Evolutionary conservation across 1,284 basidiomycete genomes (phyloP), one percentile per base, ranked within the genome.

Genomic region (Singerocomus inundabilis): DNA sequence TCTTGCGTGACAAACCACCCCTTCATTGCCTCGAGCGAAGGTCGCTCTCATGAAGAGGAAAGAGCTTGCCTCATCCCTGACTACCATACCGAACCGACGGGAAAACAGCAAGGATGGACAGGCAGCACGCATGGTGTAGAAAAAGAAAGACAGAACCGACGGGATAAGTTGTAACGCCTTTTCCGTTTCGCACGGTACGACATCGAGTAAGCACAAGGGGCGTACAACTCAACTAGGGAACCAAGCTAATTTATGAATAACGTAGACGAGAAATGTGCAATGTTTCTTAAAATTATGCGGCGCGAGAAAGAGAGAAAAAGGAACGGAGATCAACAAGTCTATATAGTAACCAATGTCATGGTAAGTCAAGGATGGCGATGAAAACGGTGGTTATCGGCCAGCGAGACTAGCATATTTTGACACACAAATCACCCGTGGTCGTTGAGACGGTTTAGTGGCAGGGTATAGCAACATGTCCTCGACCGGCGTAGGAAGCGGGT

Each of bases 401-500:
- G 70, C 71, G 18, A 70, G 54, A 41, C 58, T 64, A 21, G 68
- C 67, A 35, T 65, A 54, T 45, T 63, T 60, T 7, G 70, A 62
- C 1, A 74, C 64, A 16, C 57, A 49, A 21, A 70, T 44, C 32
- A 53, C 34, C 33, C n/a, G 52, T 32, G 51, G 48, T 28, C 32
- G 51, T 40, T 44, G 62, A 11, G 18, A 29, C 7, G 35, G 15
- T 31, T 61, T 63, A 12, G 30, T 12, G 11, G 51, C 49, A 24
- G 57, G 55, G 52, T 51, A 58, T 46, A 61, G 50, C 42, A 72
- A 51, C 79, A 80, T 81, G 37, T 75, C 66, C 31, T 71, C 68
- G n/a, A 75, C 63, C 15, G 77, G 75, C 56, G 75, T 77, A 15
- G 79, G 79, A n/a, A 81, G 68, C 12, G 80, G 80, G 54, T 76